These are phyloP conservation scores for Baeospora myosura DNA, from an alignment of 1,284 basidiomycete species.

Conservation along the genomic window DNA sequence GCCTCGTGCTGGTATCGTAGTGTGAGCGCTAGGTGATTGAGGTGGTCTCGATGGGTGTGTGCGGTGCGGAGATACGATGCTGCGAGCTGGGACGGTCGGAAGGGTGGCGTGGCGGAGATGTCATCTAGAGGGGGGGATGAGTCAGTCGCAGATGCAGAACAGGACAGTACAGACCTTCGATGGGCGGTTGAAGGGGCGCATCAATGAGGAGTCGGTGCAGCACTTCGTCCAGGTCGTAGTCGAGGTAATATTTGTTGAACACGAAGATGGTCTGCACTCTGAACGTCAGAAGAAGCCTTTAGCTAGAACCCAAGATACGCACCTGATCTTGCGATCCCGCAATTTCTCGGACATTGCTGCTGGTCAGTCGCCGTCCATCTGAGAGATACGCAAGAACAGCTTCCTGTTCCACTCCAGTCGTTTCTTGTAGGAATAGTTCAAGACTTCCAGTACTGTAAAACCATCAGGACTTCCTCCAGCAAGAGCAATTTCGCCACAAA, in stretches of 20 bases:
- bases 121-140: constrained; percentile 34
- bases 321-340: constrained; percentile 69
- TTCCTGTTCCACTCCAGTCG: constrained; percentile 58
- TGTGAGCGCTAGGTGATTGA: constrained; percentile 41
- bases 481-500: constrained; percentile 19
- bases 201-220: constrained; percentile 51
- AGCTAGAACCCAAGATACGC: constrained; percentile 12
- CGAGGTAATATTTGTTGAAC: constrained; percentile 72
- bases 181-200: constrained; percentile 52
- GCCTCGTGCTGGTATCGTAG: constrained; percentile 60
- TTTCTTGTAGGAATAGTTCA: constrained; percentile 58
- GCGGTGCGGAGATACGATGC: constrained; percentile 56
- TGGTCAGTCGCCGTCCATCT: constrained; percentile 62
- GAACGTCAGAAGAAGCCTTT: constrained; percentile 8
- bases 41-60: constrained; percentile 52
- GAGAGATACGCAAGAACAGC: constrained; percentile 69
- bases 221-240: constrained; percentile 57
- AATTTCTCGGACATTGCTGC: constrained; percentile 63
- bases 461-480: constrained; percentile 5
- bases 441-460: constrained; percentile 47
- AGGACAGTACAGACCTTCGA: constrained; percentile 44
- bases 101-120: constrained; percentile 61
- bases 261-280: constrained; percentile 54
- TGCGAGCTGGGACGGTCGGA: constrained; percentile 58
- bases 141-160: not conserved